Percentiles rank a stretch among this genome's conserved stretches.
These are phyloP conservation scores for Exophiala bonariae DNA, from an alignment of 2,329 filamentous ascomycete species.

Conservation along the genomic window DNA sequence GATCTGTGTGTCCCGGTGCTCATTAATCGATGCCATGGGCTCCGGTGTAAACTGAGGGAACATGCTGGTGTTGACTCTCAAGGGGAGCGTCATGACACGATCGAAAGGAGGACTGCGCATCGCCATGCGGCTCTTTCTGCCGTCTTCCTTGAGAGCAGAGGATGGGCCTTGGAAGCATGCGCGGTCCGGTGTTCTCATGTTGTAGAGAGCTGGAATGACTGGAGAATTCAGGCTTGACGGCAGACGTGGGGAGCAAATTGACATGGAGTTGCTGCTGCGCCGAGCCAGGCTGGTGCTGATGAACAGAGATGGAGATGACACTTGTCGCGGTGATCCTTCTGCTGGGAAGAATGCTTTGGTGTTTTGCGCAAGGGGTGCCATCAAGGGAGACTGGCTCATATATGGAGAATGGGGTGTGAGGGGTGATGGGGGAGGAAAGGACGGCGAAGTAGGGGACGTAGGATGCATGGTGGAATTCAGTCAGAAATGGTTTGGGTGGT, in stretches of 20 bases:
- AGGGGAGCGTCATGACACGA: slow-evolving; percentile 16
- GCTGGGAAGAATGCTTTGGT: slow-evolving; percentile 4
- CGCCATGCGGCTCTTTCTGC: slow-evolving; percentile 21
- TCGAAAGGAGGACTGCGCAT: slow-evolving; percentile 13
- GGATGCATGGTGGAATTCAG: slow-evolving; percentile 6
- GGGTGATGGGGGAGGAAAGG: slow-evolving; percentile 11
- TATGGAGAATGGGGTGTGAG: slow-evolving; percentile 10
- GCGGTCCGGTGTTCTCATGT: slow-evolving; percentile 5
- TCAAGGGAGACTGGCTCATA: not conserved
- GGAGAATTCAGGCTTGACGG: slow-evolving; percentile 6
- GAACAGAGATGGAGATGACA: not conserved
- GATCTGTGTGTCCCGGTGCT: not conserved
- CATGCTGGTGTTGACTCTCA: slow-evolving; percentile 20
- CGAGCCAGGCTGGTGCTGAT: not conserved
- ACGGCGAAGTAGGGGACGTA: slow-evolving; percentile 14
- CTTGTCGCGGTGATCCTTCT: not conserved
- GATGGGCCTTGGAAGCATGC: slow-evolving; percentile 9
- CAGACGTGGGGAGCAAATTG: slow-evolving; percentile 2
- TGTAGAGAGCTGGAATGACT: not conserved
- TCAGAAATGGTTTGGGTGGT: too few relatives aligned
- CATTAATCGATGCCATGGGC: slow-evolving; percentile 3
- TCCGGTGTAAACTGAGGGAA: not conserved
- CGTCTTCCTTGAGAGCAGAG: slow-evolving; percentile 7
- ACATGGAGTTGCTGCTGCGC: not conserved
- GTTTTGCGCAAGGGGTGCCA: slow-evolving; percentile 4